Conservation (phyloP, 1,139 yeast genomes). For the Debaryomyces sp. region DNA sequence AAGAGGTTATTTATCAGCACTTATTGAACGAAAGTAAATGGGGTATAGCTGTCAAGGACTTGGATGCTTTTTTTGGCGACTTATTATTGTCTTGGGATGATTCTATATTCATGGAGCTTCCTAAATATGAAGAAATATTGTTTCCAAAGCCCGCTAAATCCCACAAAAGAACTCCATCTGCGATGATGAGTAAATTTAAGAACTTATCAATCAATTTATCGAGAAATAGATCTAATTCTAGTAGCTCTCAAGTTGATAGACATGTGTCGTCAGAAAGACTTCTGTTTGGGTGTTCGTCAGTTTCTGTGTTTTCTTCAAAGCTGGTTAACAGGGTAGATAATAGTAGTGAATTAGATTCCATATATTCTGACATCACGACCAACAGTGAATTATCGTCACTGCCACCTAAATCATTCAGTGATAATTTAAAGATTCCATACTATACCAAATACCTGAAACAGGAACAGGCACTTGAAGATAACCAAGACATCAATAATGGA, state of each 20-base stretch:
- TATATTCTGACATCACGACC: slow-evolving; percentile 32
- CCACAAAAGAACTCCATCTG: slow-evolving; percentile 7
- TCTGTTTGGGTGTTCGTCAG: slow-evolving; percentile 2
- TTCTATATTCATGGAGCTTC: slow-evolving; percentile 22
- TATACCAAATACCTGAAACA: slow-evolving; percentile 1
- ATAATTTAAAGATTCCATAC: slow-evolving; percentile 30
- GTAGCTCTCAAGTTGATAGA: slow-evolving; percentile 7
- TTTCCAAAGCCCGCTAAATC: neutral
- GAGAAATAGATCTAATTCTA: slow-evolving; percentile 11
- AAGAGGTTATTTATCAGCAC: slow-evolving; percentile 64
- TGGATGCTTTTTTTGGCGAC: slow-evolving; percentile 47
- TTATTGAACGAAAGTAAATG: slow-evolving; percentile 58
- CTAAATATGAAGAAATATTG: neutral
- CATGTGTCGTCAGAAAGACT: slow-evolving; percentile 2
- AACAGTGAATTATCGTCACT: slow-evolving; percentile 13
- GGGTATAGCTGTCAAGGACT: slow-evolving; percentile 53
- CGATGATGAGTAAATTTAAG: slow-evolving; percentile 5
- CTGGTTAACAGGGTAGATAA: slow-evolving; percentile 13
- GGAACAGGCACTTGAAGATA: neutral
- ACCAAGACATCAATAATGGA: slow-evolving; percentile 11
- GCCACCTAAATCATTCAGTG: slow-evolving; percentile 22
- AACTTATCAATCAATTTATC: slow-evolving; percentile 8
- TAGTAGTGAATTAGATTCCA: slow-evolving; percentile 31
- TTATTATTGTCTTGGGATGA: slow-evolving; percentile 42
- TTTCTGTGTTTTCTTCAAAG: slow-evolving; percentile 25